These are phyloP conservation scores for Cryphonectria parasitica DNA, from an alignment of 2,329 filamentous ascomycete genomes.

Conservation along the genomic window DNA sequence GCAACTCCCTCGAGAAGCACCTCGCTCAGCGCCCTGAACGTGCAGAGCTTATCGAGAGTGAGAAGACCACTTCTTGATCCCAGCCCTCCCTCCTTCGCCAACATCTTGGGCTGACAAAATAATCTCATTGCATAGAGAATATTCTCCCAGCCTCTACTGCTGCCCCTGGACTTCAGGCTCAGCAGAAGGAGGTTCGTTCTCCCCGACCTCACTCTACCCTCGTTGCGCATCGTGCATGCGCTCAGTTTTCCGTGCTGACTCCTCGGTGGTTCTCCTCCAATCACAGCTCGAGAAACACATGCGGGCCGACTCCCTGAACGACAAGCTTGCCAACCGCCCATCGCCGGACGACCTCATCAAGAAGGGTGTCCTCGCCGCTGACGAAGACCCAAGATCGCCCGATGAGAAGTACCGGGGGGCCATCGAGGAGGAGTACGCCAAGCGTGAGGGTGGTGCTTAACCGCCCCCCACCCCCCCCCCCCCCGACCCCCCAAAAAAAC, in stretches of 20 bases:
- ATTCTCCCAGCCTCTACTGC: constrained; percentile 81
- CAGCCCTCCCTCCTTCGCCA: background rate
- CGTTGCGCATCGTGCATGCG: background rate
- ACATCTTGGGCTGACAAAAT: constrained; percentile 18
- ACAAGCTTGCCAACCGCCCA: constrained; percentile 80
- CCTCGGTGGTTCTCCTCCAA: background rate
- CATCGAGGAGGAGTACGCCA: constrained; percentile 67
- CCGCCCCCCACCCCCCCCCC: no score
- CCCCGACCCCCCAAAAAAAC: no score
- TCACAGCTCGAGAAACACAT: constrained; percentile 77
- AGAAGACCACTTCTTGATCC: constrained; percentile 37
- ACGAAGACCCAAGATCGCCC: constrained; percentile 64
- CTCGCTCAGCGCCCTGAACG: constrained; percentile 74
- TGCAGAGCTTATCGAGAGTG: constrained; percentile 79
- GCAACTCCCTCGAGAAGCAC: constrained; percentile 74
- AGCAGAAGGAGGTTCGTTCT: constrained; percentile 69
- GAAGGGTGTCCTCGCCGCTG: constrained; percentile 70
- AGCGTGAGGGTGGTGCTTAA: constrained; percentile 65
- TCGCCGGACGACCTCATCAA: constrained; percentile 76
- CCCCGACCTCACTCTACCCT: background rate
- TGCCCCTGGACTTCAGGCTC: constrained; percentile 77
- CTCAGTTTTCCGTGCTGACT: background rate
- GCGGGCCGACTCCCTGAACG: constrained; percentile 83
- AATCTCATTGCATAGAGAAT: constrained; percentile 61
- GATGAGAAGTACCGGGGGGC: constrained; percentile 63